Base-by-base conservation (phyloP, 176 grass and related monocot species). In the Hyparrhenia diplandra region DNA sequence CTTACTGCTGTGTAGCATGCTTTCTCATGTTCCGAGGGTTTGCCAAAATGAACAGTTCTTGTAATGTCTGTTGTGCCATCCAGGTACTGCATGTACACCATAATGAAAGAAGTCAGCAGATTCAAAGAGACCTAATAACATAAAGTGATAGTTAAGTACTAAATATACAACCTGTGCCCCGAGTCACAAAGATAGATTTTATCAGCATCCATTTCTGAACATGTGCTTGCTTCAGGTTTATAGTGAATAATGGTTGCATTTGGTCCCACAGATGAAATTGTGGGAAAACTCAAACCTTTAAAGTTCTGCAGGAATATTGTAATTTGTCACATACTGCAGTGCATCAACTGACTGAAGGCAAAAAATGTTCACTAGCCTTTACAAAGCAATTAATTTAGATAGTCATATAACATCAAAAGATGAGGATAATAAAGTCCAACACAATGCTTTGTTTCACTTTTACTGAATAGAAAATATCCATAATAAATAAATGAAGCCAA, bases 61-160 rank as follows among this genome's bases (percentile, higher is more conserved):
- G 96, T 95, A 82, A 98, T 98, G 88, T 98, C 96, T 39, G 96
- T 98, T 71, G 96, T 98, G 58, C 96, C 96, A 80, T 98, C 96
- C 58, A 95, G 62, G 85, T 98, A 95, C 96, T 98, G 55, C 79
- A 91, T 62, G 74, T 49, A 66, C 35, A 39, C 32, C 39, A 79
- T 39, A 85, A 75, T 75, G n/a, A 67, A 32, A 24, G 1, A 88
- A 71, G n/a, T 61, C 51, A 80, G 21, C 69, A 71, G 64, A 73
- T 66, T 20, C 3, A 74, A 88, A 10, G n/a, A 75, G 42, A 59
- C 81, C n/a, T 16, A 27, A 35, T 55, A 76, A 82, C 27, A 67
- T 11, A 68, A 85, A 76, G 76, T 39, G 13, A 42, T 10, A 58
- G 27, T 88, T 76, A 27, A 64, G 67, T 13, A 75, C 24, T 60